phyloP scores from a whole-genome alignment of 2,329 filamentous ascomycete genomes.

The Aspergillus awamori region DNA sequence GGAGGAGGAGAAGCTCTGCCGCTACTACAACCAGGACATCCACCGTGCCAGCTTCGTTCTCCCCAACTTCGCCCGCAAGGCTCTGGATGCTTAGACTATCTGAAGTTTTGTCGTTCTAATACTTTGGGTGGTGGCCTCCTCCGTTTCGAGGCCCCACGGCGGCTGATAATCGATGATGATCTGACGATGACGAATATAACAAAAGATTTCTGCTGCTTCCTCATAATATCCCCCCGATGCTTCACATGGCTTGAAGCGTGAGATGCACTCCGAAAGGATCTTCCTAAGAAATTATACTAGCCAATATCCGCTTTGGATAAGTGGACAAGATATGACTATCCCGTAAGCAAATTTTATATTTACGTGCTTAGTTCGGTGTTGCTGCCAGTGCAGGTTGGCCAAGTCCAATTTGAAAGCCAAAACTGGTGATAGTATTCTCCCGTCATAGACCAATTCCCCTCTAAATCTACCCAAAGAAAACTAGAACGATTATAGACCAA shows the following conservation, averaged over 20 bases:
- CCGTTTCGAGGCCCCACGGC: conserved; percentile 14
- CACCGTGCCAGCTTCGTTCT: conserved; percentile 93
- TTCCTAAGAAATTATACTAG: neutral
- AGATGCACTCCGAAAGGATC: neutral
- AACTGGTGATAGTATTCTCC: neutral
- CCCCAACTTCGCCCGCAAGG: conserved; percentile 88
- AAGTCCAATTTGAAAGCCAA: neutral
- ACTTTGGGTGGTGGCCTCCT: conserved; percentile 10
- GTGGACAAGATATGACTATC: too few species aligned
- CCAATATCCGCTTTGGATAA: neutral
- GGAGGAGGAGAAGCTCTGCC: conserved; percentile 90
- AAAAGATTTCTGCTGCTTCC: conserved; percentile 2
- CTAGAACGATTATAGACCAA: neutral
- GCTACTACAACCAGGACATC: conserved; percentile 96
- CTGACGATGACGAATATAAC: conserved; percentile 24
- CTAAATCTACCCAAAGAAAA: conserved; percentile 23
- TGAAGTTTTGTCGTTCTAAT: conserved; percentile 10
- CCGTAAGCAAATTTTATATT: neutral
- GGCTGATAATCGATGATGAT: conserved; percentile 22
- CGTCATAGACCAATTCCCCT: neutral
- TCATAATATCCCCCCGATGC: neutral
- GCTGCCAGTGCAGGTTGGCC: neutral
- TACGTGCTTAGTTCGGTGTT: neutral
- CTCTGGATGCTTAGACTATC: conserved; percentile 44
- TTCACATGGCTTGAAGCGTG: neutral